Evolutionary conservation across 805 yeast species (phyloP).

Genomic region (Blastobotrys mokoenaii): DNA sequence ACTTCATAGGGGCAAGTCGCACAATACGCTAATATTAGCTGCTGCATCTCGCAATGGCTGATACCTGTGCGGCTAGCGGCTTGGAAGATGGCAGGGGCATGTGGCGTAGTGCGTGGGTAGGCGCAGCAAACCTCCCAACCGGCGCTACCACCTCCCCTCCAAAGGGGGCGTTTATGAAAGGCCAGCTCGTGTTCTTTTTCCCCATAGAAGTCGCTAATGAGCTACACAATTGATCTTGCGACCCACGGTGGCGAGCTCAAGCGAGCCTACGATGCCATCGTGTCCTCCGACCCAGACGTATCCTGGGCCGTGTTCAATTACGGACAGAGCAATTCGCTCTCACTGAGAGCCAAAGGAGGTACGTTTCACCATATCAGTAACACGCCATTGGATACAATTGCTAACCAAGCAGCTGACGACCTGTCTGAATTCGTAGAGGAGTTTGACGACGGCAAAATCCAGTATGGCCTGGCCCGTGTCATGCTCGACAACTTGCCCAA

Average conservation of each 20-base stretch:
- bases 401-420: constrained; percentile 33
- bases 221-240: constrained; percentile 42
- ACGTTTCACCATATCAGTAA: constrained; percentile 4
- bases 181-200: too few species aligned
- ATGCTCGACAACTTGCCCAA: constrained; percentile 87
- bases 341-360: constrained; percentile 30
- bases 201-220: constrained; percentile 16
- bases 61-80: too few species aligned
- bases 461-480: constrained; percentile 83
- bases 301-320: constrained; percentile 81
- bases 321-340: constrained; percentile 36
- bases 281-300: constrained; percentile 60
- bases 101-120: too few species aligned
- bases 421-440: constrained; percentile 71
- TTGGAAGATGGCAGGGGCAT: too few species aligned
- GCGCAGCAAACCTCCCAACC: too few species aligned
- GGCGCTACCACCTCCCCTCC: too few species aligned
- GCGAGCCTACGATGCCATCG: constrained; percentile 66
- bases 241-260: constrained; percentile 71
- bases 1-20: too few species aligned
- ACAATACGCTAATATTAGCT: too few species aligned
- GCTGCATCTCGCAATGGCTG: too few species aligned
- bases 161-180: too few species aligned
- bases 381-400: constrained; percentile 15
- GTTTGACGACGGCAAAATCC: constrained; percentile 81